Percentiles rank a stretch among this genome's conserved stretches.
Evolutionary conservation across 2,329 filamentous ascomycete species (phyloP).

Genomic region (Lecanicillium sp.): DNA sequence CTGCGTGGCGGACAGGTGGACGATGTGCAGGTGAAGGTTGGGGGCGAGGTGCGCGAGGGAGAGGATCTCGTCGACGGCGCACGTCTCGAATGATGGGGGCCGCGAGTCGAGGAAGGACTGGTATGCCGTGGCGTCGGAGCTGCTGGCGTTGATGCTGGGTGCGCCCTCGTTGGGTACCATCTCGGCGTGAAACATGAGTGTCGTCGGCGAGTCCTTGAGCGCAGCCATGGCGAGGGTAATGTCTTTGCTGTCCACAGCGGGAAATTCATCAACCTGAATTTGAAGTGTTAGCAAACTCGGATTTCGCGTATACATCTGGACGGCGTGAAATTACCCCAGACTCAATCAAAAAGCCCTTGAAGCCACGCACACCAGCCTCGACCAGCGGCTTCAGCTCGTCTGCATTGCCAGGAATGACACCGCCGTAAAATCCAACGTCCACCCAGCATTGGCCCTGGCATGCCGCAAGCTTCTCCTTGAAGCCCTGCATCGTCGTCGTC

Average conservation of each 20-base stretch:
- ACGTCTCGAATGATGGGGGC: conserved; percentile 84
- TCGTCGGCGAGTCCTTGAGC: conserved; percentile 75
- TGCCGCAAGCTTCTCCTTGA: conserved; percentile 80
- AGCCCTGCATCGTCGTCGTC: conserved; percentile 77
- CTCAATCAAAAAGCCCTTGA: conserved; percentile 97
- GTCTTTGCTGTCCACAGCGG: conserved; percentile 75
- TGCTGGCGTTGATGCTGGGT: conserved; percentile 71
- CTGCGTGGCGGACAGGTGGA: conserved; percentile 85
- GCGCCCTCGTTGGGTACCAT: conserved; percentile 86
- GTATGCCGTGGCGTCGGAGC: conserved; percentile 71
- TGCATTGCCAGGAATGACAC: conserved; percentile 85
- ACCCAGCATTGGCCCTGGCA: conserved; percentile 91
- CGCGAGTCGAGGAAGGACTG: conserved; percentile 87
- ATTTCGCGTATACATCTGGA: too few relatives aligned
- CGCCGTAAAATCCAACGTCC: conserved; percentile 97
- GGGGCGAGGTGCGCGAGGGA: conserved; percentile 75
- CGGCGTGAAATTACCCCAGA: conserved; percentile 89
- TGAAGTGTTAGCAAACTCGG: conserved; percentile 16
- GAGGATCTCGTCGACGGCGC: conserved; percentile 81
- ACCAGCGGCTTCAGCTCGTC: conserved; percentile 74
- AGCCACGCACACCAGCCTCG: conserved; percentile 80
- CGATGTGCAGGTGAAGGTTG: conserved; percentile 81
- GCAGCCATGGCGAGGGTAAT: conserved; percentile 74
- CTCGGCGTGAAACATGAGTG: conserved; percentile 98
- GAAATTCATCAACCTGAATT: conserved; percentile 86